These are phyloP conservation scores for Boletus reticulatus DNA, from an alignment of 768 basidiomycete species.

Conservation along the genomic window DNA sequence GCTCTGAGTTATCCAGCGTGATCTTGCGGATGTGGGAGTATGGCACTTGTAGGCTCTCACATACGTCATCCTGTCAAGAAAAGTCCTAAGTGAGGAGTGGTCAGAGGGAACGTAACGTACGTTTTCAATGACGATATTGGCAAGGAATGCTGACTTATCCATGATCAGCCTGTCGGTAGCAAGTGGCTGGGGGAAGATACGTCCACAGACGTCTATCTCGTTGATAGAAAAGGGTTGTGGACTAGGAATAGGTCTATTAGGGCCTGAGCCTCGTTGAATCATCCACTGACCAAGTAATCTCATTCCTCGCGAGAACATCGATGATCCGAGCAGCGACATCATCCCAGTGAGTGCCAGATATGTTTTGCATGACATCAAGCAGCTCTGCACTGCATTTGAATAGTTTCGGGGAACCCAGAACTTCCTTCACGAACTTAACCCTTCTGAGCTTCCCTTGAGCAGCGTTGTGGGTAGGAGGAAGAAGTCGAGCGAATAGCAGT, in stretches of 20 bases:
- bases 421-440: slow-evolving; percentile 47
- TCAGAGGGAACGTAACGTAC: slow-evolving; percentile 4
- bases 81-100: slow-evolving; percentile 1
- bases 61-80: slow-evolving; percentile 40
- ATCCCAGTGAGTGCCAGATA: slow-evolving; percentile 51
- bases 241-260: slow-evolving; percentile 32
- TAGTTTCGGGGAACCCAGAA: slow-evolving; percentile 41
- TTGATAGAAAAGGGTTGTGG: slow-evolving; percentile 57
- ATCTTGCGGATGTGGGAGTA: slow-evolving; percentile 35
- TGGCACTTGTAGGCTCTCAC: slow-evolving; percentile 50
- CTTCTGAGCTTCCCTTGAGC: slow-evolving; percentile 37
- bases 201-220: slow-evolving; percentile 38
- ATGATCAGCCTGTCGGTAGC: slow-evolving; percentile 47
- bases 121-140: slow-evolving; percentile 39
- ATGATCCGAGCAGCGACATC: slow-evolving; percentile 46
- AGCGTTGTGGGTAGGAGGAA: slow-evolving; percentile 44
- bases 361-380: slow-evolving; percentile 39
- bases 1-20: slow-evolving; percentile 24
- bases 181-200: slow-evolving; percentile 34
- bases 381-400: slow-evolving; percentile 40
- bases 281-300: slow-evolving; percentile 47
- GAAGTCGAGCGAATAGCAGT: slow-evolving; percentile 52
- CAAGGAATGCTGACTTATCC: slow-evolving; percentile 50
- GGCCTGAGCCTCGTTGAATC: not conserved
- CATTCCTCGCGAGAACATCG: slow-evolving; percentile 43